phyloP scores from a whole-genome alignment of 176 grass and related monocot species.

The Avena insularis region DNA sequence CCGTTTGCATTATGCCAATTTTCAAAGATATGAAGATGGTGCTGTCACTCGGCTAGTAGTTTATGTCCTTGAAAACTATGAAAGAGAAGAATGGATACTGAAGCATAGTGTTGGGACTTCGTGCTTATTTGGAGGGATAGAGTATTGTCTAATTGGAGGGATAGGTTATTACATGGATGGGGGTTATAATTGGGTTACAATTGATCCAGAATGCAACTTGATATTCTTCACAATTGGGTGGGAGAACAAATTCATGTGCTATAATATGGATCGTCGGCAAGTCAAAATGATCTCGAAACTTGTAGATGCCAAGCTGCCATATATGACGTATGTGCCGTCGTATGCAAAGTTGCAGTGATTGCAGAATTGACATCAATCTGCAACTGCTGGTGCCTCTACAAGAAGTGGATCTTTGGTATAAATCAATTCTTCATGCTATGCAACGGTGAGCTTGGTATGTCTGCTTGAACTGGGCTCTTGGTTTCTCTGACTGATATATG shows the following conservation, averaged over 20 bases:
- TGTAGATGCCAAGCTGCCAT: not conserved
- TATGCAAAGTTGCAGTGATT: not conserved
- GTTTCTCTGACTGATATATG: not conserved
- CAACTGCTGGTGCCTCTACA: not conserved
- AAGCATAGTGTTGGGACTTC: not conserved
- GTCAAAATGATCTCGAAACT: not conserved
- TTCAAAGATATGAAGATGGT: not conserved
- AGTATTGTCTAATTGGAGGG: not conserved
- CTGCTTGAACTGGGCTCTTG: not conserved
- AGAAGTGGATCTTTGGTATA: not conserved
- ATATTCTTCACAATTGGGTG: not conserved
- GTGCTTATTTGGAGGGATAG: not conserved
- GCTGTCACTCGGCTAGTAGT: not conserved
- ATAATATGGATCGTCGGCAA: not conserved
- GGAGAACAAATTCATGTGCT: not conserved
- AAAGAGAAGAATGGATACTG: not conserved
- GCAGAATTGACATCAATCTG: not conserved
- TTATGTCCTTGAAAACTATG: not conserved
- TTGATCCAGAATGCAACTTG: not conserved
- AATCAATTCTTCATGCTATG: not conserved
- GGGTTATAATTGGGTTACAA: not conserved
- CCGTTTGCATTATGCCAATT: constrained; percentile 5
- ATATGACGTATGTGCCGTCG: constrained; percentile 5
- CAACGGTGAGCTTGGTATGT: not conserved
- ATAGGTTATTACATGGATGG: not conserved